A percentile compares a stretch with the other conserved stretches of the same genome.
phyloP scores from a whole-genome alignment of 2,329 filamentous ascomycete genomes.

The Mollisiaceae sp. region DNA sequence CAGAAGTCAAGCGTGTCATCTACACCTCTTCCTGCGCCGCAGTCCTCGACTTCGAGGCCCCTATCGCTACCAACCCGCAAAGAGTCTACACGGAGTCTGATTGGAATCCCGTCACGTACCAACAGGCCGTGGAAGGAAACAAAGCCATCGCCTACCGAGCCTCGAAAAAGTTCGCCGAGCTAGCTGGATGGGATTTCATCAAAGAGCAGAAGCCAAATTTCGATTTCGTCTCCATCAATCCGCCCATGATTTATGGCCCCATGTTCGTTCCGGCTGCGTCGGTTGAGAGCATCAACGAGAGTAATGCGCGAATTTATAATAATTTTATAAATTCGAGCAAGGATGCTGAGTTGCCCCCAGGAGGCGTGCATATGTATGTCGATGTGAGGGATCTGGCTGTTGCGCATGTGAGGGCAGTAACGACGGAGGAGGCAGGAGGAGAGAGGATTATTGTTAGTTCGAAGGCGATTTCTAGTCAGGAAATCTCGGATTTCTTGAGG shows the following conservation, averaged over 20 bases:
- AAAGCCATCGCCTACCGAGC: constrained; percentile 52
- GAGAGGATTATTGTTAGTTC: constrained; percentile 66
- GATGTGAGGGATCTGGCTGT: constrained; percentile 62
- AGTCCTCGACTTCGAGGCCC: constrained; percentile 37
- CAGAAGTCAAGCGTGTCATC: constrained; percentile 72
- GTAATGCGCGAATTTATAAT: constrained; percentile 62
- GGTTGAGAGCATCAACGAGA: constrained; percentile 69
- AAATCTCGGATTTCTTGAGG: constrained; percentile 58
- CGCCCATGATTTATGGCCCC: constrained; percentile 66
- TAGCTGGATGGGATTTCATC: constrained; percentile 66
- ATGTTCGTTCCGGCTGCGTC: constrained; percentile 57
- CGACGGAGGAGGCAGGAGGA: constrained; percentile 58
- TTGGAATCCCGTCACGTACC: constrained; percentile 58
- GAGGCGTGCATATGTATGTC: constrained; percentile 56
- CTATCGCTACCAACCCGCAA: constrained; percentile 41
- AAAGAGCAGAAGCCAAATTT: constrained; percentile 57
- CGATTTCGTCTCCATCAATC: constrained; percentile 62
- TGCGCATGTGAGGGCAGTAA: constrained; percentile 62
- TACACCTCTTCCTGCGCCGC: constrained; percentile 48
- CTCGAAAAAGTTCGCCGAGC: constrained; percentile 68
- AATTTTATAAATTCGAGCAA: constrained; percentile 59
- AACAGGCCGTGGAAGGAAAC: constrained; percentile 41
- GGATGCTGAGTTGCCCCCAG: constrained; percentile 50
- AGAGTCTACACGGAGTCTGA: constrained; percentile 52
- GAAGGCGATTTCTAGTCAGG: constrained; percentile 61